phyloP scores from a whole-genome alignment of 2,329 filamentous ascomycete species.

The Madurella fahalii region DNA sequence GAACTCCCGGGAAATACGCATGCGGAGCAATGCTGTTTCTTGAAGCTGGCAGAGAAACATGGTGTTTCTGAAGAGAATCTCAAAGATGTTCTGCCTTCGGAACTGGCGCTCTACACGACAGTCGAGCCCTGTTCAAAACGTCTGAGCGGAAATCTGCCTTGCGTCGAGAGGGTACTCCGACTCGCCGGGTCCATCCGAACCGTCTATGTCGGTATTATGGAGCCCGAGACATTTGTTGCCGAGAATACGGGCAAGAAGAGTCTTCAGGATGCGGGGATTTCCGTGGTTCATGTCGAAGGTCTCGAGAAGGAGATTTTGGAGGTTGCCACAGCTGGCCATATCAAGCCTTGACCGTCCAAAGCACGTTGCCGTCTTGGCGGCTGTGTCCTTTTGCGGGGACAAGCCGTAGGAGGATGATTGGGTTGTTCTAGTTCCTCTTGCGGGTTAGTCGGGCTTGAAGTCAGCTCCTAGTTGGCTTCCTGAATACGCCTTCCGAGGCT shows the following conservation, averaged over 20 bases:
- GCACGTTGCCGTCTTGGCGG: too few species aligned
- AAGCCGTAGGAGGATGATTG: background rate
- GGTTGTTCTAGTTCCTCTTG: background rate
- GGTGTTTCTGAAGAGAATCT: conserved; percentile 52
- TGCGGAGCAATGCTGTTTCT: conserved; percentile 87
- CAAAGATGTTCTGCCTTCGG: conserved; percentile 45
- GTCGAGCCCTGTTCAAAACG: conserved; percentile 81
- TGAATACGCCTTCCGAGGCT: background rate
- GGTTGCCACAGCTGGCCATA: conserved; percentile 81
- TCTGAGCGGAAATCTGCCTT: conserved; percentile 69
- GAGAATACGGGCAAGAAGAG: conserved; percentile 70
- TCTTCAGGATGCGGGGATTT: conserved; percentile 68
- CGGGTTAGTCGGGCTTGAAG: too few species aligned
- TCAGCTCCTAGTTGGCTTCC: too few species aligned
- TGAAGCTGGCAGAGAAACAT: conserved; percentile 59
- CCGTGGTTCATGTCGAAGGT: conserved; percentile 68
- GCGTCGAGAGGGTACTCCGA: conserved; percentile 72
- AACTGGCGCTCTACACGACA: conserved; percentile 76
- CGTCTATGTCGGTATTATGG: conserved; percentile 83
- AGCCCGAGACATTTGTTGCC: conserved; percentile 86
- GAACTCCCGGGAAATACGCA: conserved; percentile 92
- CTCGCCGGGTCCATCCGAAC: conserved; percentile 61
- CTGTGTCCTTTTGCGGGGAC: background rate
- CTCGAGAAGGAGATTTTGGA: conserved; percentile 76
- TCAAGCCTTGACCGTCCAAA: conserved; percentile 4